Evolutionary conservation across 805 yeast genomes (phyloP).

Genomic region (Komagataella populi): DNA sequence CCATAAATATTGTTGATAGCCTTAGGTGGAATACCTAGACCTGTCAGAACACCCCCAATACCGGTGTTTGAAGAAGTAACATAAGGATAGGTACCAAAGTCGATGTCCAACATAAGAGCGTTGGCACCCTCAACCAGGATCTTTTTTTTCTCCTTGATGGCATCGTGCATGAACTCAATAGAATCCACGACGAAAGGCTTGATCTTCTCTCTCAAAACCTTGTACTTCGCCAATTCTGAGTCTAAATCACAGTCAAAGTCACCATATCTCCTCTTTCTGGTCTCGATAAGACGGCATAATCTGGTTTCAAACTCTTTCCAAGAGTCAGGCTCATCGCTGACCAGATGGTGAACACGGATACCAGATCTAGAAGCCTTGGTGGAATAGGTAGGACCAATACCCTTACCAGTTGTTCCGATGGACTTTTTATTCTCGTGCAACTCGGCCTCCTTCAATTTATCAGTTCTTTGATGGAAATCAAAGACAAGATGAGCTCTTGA

Average conservation of each 20-base stretch:
- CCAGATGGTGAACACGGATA: conserved; percentile 90
- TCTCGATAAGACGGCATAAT: conserved; percentile 62
- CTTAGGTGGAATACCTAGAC: conserved; percentile 91
- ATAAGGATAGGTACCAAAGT: conserved; percentile 95
- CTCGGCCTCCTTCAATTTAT: conserved; percentile 89
- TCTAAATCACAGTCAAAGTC: conserved; percentile 80
- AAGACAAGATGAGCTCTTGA: conserved; percentile 94
- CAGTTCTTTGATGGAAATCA: conserved; percentile 96
- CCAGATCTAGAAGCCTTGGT: conserved; percentile 97
- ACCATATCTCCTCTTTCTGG: conserved; percentile 86
- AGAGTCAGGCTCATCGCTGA: conserved; percentile 75
- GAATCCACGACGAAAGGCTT: conserved; percentile 93
- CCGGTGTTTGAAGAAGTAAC: conserved; percentile 95
- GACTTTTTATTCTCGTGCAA: conserved; percentile 66
- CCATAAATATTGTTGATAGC: conserved; percentile 75
- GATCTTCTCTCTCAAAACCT: conserved; percentile 55
- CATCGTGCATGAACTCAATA: conserved; percentile 69
- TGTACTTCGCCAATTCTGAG: conserved; percentile 67
- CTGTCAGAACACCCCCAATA: conserved; percentile 96
- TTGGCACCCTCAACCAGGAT: conserved; percentile 96
- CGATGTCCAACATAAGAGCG: conserved; percentile 94
- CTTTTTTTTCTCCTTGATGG: conserved; percentile 65
- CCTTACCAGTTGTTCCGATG: conserved; percentile 97
- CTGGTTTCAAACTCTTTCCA: conserved; percentile 84
- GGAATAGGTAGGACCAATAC: conserved; percentile 96